Base-by-base conservation (phyloP, 148 eudicot genomes). In the Beta vulgaris region DNA sequence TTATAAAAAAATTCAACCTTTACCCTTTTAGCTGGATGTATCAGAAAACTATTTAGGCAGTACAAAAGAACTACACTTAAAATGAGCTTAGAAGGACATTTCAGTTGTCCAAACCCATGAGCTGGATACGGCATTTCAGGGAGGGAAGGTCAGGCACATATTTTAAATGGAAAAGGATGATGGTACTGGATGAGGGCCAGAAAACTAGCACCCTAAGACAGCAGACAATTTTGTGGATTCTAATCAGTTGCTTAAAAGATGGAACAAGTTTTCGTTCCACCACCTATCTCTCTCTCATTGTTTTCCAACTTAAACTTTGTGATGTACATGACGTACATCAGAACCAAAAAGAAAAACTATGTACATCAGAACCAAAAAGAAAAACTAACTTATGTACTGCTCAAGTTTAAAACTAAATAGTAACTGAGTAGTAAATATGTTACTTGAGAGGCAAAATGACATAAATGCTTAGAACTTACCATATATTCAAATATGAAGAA, bases 401-500 rank as follows among this genome's bases (percentile, higher is more conserved):
- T 39, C 40, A 25, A 2, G 59, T 25, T 54, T 12, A 26, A 60
- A 66, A 55, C 37, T 36, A 61, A 7, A 36, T 16, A 54, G n/a
- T 44, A 71, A 19, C 54, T 7, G 23, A 53, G 43, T 35, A 72
- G 16, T 21, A 16, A n/a, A 51, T n/a, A 18, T 9, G 13, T 43
- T 21, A 23, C 6, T 21, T 9, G 63, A 25, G 29, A 55, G 1
- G 19, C 11, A 26, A 68, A 53, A 77, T 46, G 72, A 40, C n/a
- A 36, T 21, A 44, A 78, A 60, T 53, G 57, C 68, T 10, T 62
- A 53, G 78, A 39, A 26, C 78, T 67, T 80, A 94, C 98, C 98
- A 94, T 94, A 84, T 91, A 86, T 79, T 94, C 98, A 83, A 94
- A 91, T 60, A 94, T 87, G 85, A 94, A 94, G 81, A 90, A 91